Evolutionary conservation across 768 basidiomycete genomes (phyloP).

Genomic region (Kwoniella newhampshirensis): DNA sequence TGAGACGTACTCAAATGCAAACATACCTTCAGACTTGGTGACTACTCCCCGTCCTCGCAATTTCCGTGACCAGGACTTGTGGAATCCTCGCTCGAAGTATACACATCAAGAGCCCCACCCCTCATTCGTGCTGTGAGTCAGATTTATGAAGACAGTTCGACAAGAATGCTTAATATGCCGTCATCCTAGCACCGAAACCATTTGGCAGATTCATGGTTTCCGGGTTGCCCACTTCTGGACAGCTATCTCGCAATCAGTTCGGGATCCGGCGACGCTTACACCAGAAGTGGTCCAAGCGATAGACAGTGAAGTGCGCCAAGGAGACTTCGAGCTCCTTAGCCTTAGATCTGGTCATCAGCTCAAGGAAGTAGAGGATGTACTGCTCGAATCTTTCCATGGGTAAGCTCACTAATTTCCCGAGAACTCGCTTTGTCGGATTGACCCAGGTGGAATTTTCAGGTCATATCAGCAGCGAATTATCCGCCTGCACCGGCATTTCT

Average conservation of each 20-base stretch:
- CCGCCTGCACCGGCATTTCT: constrained; percentile 9
- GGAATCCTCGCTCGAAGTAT: no score
- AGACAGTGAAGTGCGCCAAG: background rate
- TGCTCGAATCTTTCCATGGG: constrained; percentile 13
- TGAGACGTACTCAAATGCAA: background rate
- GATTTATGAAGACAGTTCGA: background rate
- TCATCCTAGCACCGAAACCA: constrained; percentile 5
- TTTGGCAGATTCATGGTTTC: constrained; percentile 6
- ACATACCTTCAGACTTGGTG: background rate
- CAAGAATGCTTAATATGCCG: no score
- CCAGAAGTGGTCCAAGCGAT: constrained; percentile 4
- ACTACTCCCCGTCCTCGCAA: constrained; percentile 1
- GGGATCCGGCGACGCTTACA: constrained; percentile 4
- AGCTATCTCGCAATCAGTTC: constrained; percentile 3
- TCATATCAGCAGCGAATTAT: constrained; percentile 11
- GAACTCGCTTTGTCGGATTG: background rate
- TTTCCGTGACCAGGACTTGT: constrained; percentile 12
- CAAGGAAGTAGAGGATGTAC: background rate
- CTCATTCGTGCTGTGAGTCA: constrained; percentile 6
- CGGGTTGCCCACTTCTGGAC: constrained; percentile 4
- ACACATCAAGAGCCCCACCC: constrained; percentile 7
- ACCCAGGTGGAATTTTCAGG: constrained; percentile 1
- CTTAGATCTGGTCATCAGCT: constrained; percentile 9
- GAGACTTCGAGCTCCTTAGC: constrained; percentile 4
- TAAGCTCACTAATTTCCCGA: background rate